phyloP scores from a whole-genome alignment of 805 yeast species.

The Scheffersomyces amazonensis region DNA sequence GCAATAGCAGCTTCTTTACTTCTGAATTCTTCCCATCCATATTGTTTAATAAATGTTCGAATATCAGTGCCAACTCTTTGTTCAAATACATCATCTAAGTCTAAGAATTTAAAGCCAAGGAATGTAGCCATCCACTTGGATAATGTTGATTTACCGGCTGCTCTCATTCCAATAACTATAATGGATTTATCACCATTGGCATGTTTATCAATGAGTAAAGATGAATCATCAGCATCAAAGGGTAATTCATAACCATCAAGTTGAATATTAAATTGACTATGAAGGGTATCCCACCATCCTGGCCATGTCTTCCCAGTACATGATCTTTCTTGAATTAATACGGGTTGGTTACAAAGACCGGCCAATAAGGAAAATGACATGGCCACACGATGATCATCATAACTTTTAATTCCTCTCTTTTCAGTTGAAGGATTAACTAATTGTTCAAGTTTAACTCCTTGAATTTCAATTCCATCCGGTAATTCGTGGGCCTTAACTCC shows the following conservation, averaged over 20 bases:
- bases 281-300: constrained; percentile 98
- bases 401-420: constrained; percentile 66
- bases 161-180: constrained; percentile 94
- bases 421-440: constrained; percentile 52
- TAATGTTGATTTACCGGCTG: constrained; percentile 91
- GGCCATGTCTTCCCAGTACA: constrained; percentile 99
- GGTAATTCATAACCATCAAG: constrained; percentile 71
- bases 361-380: constrained; percentile 93
- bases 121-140: constrained; percentile 74
- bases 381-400: constrained; percentile 97
- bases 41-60: constrained; percentile 53
- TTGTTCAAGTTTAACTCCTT: constrained; percentile 55
- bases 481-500: constrained; percentile 84
- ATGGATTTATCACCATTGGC: constrained; percentile 53
- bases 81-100: constrained; percentile 75
- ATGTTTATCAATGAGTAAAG: constrained; percentile 13
- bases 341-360: constrained; percentile 62
- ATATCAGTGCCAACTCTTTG: constrained; percentile 49
- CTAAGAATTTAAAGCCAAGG: constrained; percentile 67
- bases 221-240: constrained; percentile 10
- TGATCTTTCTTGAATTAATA: constrained; percentile 76
- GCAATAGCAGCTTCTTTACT: constrained; percentile 58
- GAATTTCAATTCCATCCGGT: constrained; percentile 88
- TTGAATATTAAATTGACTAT: constrained; percentile 58
- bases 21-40: constrained; percentile 92